Percentiles rank a stretch among this genome's conserved stretches.
phyloP scores from a whole-genome alignment of 2,329 filamentous ascomycete genomes.

The Alternaria infectoria region DNA sequence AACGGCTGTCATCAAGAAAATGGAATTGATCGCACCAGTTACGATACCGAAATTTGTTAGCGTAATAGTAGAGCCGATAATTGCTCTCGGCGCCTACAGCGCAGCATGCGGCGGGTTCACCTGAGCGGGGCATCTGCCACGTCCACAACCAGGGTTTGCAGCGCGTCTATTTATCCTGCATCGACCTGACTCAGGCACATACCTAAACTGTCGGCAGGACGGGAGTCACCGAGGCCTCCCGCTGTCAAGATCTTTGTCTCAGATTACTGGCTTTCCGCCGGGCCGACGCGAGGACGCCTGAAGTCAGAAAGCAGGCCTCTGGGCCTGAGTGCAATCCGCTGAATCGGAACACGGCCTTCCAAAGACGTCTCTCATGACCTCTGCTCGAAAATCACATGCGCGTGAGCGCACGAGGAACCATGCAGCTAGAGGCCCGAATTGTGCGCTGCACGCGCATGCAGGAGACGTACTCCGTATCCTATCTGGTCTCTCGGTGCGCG shows the following conservation, averaged over 20 bases:
- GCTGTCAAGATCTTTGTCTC: constrained; percentile 3
- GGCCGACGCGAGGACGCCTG: neutral
- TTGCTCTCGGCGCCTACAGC: neutral
- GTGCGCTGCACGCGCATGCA: neutral
- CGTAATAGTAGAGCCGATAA: neutral
- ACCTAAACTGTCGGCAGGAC: neutral
- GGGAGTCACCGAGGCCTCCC: constrained; percentile 1
- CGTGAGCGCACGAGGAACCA: neutral
- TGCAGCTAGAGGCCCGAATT: neutral
- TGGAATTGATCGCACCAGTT: neutral
- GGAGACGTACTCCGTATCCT: neutral
- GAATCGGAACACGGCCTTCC: neutral
- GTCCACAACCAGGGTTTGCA: neutral
- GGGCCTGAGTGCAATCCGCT: neutral
- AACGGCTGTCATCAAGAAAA: neutral
- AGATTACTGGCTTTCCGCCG: neutral
- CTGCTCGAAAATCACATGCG: neutral
- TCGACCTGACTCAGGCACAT: neutral
- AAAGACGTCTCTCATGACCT: neutral
- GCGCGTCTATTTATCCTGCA: neutral
- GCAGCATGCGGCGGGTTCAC: neutral
- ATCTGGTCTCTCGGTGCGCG: neutral
- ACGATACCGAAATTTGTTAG: neutral
- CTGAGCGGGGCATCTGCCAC: neutral
- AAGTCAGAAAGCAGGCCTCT: neutral